These are phyloP conservation scores for Dimocarpus longan DNA, from an alignment of 345 rosid genomes.

Conservation along the genomic window DNA sequence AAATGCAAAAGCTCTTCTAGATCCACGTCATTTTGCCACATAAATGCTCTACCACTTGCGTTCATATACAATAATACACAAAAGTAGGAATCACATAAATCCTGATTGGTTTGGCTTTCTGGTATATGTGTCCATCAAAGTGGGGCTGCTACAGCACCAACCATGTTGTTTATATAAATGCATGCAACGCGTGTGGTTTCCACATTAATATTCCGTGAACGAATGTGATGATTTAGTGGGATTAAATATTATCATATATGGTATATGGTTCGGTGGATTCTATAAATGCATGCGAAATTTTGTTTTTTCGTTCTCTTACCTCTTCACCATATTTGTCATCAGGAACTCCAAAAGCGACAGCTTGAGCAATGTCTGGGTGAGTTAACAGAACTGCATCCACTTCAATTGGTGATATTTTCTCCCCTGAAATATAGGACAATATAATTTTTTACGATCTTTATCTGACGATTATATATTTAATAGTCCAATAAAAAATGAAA, in stretches of 20 bases:
- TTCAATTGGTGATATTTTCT: conserved; percentile 58
- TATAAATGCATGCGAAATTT: background rate
- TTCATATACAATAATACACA: background rate
- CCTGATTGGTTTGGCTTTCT: background rate
- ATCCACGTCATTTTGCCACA: background rate
- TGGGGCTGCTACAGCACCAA: background rate
- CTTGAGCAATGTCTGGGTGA: conserved; percentile 44
- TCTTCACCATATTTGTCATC: conserved; percentile 61
- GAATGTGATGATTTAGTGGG: too few relatives aligned
- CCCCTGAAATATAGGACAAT: conserved; percentile 30
- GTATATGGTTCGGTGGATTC: background rate
- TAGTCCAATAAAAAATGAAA: too few relatives aligned
- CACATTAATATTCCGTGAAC: background rate
- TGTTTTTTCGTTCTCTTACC: conserved; percentile 19
- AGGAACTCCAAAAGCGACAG: conserved; percentile 47
- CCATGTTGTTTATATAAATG: background rate
- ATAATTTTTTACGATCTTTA: too few relatives aligned
- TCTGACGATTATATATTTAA: too few relatives aligned
- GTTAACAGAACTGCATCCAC: conserved; percentile 52
- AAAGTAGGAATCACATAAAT: background rate
- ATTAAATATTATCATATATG: background rate
- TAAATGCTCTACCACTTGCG: background rate
- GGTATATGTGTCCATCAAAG: background rate
- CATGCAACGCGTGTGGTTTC: conserved; percentile 1
- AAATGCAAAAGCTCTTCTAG: background rate